A percentile compares a stretch with the other conserved stretches of the same genome.
These are phyloP conservation scores for Colletotrichum sp. DNA, from an alignment of 2,329 filamentous ascomycete species.

Conservation along the genomic window DNA sequence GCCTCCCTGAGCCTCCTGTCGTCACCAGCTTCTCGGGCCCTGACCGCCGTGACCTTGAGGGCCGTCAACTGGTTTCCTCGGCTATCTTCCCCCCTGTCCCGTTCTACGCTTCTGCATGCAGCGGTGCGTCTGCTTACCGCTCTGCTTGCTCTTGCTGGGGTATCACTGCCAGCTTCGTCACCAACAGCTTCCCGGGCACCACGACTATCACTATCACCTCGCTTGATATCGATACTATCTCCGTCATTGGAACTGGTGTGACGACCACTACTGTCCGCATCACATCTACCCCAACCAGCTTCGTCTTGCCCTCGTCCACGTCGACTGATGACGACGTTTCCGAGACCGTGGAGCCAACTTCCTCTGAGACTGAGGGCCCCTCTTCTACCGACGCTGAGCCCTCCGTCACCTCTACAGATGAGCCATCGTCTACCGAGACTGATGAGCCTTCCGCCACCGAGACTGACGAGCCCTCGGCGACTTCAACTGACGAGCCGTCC, in stretches of 20 bases:
- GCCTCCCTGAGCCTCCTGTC: neutral
- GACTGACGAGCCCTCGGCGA: neutral
- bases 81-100: constrained; percentile 13
- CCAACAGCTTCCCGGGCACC: neutral
- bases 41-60: neutral
- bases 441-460: neutral
- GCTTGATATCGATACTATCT: neutral
- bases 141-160: constrained; percentile 33
- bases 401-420: neutral
- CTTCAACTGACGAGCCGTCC: neutral
- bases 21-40: neutral
- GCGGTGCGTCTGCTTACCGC: constrained; percentile 21
- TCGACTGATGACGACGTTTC: neutral
- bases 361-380: neutral
- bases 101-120: constrained; percentile 29
- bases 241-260: neutral
- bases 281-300: neutral
- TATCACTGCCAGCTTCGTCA: constrained; percentile 14
- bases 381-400: neutral
- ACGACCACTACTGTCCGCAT: neutral
- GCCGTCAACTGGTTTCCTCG: neutral
- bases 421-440: neutral
- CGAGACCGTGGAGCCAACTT: neutral
- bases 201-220: neutral
- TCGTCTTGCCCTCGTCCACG: neutral